phyloP scores from a whole-genome alignment of 2,329 filamentous ascomycete genomes.

The Pseudogymnoascus sp. region DNA sequence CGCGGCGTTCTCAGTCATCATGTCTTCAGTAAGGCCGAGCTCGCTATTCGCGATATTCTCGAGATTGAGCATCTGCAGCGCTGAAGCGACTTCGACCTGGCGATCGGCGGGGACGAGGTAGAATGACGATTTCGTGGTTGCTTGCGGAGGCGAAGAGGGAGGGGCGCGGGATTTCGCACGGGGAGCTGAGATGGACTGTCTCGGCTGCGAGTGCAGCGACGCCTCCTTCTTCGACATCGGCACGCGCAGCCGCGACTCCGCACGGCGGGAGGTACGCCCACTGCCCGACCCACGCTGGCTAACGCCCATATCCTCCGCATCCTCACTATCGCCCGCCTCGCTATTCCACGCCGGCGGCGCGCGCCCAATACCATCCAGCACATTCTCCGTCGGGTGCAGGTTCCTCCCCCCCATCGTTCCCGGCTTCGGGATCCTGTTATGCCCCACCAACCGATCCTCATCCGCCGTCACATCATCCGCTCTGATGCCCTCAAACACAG shows the following conservation, averaged over 20 bases:
- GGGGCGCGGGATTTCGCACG: constrained; percentile 31
- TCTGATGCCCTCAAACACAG: constrained; percentile 84
- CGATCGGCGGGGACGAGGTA: constrained; percentile 48
- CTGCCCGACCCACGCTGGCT: constrained; percentile 29
- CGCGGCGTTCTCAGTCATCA: constrained; percentile 87
- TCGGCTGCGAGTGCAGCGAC: constrained; percentile 20
- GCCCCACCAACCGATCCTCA: constrained; percentile 78
- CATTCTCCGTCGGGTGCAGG: constrained; percentile 83
- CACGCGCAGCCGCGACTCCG: constrained; percentile 28
- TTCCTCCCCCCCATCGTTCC: constrained; percentile 80
- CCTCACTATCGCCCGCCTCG: constrained; percentile 55
- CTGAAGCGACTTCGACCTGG: constrained; percentile 53
- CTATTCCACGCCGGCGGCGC: constrained; percentile 52
- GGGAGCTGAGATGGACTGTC: constrained; percentile 20
- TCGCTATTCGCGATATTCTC: constrained; percentile 87
- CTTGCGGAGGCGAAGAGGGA: constrained; percentile 20
- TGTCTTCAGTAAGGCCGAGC: constrained; percentile 75
- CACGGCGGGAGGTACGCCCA: constrained; percentile 35
- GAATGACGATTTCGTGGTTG: constrained; percentile 30
- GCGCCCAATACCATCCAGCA: constrained; percentile 50
- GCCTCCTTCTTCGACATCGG: background rate
- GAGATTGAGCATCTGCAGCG: constrained; percentile 82
- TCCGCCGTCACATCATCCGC: constrained; percentile 86
- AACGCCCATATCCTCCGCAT: constrained; percentile 18
- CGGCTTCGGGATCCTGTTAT: constrained; percentile 64